Base-by-base conservation (phyloP, 1,139 yeast species). In the Zygoascus sp. region DNA sequence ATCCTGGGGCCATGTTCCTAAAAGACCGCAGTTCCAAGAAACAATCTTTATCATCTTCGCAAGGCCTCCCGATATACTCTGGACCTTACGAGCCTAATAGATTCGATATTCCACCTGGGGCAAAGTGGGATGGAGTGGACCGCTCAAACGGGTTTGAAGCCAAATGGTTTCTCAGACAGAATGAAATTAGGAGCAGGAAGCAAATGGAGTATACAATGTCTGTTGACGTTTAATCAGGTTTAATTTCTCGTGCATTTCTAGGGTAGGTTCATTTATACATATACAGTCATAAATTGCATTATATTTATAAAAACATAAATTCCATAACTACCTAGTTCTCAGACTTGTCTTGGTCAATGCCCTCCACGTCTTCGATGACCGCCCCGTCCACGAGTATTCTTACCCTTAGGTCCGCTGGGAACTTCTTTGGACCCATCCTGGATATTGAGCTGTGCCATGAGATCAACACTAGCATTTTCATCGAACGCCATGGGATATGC, bases 81-180 rank as follows among this genome's bases (percentile, higher is more conserved):
- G 80, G 85, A 0, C 57, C 72, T 0, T 77, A 67, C 47, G 79
- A 87, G 0, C 77, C 77, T 21, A 90, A 90, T 60, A 65, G 97
- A 52, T 90, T 87, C 64, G 76, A 76, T 3, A 81, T 90, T 16
- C 68, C 69, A 5, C 95, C 97, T 0, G 97, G 97, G 0, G 71
- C 73, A 54, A 70, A 87, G 48, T 90, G 97, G 97, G 97, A 90
- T 62, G 97, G 97, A 0, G 81, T 89, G 0, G 94, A 88, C 64
- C 69, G 97, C 50, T 79, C 95, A 0, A 90, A 83, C 61, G 97
- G 97, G n/a, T 90, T 85, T 65, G 97, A 90, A 61, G 70, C 69
- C 43, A 69, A 74, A 51, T 75, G 85, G 72, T 73, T 86, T 59
- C 70, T 75, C 34, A 76, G 74, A 52, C 77, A 78, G 47, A 73